Percentiles rank a stretch among this genome's conserved stretches.
These are phyloP conservation scores for Taiozyma sp. DNA, from an alignment of 1,139 yeast genomes.

Conservation along the genomic window DNA sequence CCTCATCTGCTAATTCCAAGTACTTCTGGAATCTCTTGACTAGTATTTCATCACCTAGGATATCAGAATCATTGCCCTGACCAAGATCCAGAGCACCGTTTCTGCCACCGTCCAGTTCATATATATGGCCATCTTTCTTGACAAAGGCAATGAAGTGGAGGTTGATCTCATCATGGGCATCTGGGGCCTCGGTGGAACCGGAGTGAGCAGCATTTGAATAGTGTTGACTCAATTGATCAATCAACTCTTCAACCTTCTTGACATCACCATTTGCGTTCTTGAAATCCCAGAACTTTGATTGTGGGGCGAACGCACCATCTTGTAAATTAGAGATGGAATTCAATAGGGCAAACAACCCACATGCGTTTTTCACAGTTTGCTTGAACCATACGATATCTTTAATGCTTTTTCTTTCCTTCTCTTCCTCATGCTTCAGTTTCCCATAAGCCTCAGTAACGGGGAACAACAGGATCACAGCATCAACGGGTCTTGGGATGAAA, in stretches of 20 bases:
- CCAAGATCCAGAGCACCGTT: conserved; percentile 73
- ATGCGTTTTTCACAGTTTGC: conserved; percentile 85
- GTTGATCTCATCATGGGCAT: conserved; percentile 56
- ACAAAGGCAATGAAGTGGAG: conserved; percentile 80
- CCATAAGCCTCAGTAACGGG: conserved; percentile 72
- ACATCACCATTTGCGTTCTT: conserved; percentile 15
- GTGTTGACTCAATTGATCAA: conserved; percentile 52
- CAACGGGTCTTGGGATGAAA: conserved; percentile 77
- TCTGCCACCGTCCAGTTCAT: conserved; percentile 88
- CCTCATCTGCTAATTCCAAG: conserved; percentile 56
- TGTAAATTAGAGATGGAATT: conserved; percentile 68
- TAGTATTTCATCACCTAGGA: conserved; percentile 50
- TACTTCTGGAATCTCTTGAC: conserved; percentile 58
- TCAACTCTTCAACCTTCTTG: conserved; percentile 28
- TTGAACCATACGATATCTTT: conserved; percentile 58
- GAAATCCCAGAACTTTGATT: conserved; percentile 14
- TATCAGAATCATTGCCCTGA: conserved; percentile 32
- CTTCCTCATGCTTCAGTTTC: conserved; percentile 12
- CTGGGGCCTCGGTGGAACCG: conserved; percentile 83
- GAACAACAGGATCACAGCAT: conserved; percentile 71
- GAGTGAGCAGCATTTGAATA: conserved; percentile 58
- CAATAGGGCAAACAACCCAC: conserved; percentile 87
- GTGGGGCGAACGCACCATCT: conserved; percentile 29
- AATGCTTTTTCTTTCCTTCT: conserved; percentile 1
- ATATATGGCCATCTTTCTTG: conserved; percentile 53